Conservation (phyloP, 1,284 basidiomycete genomes). For the Pseudozyma pruni region DNA sequence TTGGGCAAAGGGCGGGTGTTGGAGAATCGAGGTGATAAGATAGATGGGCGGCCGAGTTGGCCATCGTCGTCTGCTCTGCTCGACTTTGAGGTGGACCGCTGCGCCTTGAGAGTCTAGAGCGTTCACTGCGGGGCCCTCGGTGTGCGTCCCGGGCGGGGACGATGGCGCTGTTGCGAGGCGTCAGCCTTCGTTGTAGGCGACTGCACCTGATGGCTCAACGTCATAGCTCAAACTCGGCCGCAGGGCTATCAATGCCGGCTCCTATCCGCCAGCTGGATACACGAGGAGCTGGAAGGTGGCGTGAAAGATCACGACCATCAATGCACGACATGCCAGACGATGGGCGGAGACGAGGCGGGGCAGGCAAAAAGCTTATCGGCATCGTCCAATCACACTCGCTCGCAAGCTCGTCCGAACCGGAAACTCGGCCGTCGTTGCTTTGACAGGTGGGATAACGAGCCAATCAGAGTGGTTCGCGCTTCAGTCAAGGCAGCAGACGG, state of each 20-base stretch:
- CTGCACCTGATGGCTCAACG: too few relatives aligned
- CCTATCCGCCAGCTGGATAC: neutral
- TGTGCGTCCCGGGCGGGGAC: too few relatives aligned
- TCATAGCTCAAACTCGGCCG: slow-evolving; percentile 5
- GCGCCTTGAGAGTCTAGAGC: too few relatives aligned
- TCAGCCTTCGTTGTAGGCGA: too few relatives aligned
- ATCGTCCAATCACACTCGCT: neutral
- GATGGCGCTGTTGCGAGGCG: too few relatives aligned
- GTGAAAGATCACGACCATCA: too few relatives aligned
- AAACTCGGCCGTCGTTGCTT: slow-evolving; percentile 11
- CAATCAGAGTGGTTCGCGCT: neutral
- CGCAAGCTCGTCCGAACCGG: neutral
- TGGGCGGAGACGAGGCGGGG: too few relatives aligned
- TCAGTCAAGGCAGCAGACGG: too few relatives aligned
- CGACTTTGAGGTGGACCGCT: too few relatives aligned
- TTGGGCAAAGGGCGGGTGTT: neutral
- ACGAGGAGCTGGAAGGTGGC: neutral
- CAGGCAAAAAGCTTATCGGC: neutral
- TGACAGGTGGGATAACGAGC: too few relatives aligned
- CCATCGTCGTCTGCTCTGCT: slow-evolving; percentile 16
- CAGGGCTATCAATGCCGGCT: too few relatives aligned
- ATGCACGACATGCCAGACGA: neutral
- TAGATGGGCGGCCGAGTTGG: slow-evolving; percentile 32
- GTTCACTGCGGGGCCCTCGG: too few relatives aligned
- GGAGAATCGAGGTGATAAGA: slow-evolving; percentile 6